Percentiles rank a stretch among this genome's conserved stretches.
phyloP scores from a whole-genome alignment of 2,329 filamentous ascomycete species.

The Cytospora piceicola region DNA sequence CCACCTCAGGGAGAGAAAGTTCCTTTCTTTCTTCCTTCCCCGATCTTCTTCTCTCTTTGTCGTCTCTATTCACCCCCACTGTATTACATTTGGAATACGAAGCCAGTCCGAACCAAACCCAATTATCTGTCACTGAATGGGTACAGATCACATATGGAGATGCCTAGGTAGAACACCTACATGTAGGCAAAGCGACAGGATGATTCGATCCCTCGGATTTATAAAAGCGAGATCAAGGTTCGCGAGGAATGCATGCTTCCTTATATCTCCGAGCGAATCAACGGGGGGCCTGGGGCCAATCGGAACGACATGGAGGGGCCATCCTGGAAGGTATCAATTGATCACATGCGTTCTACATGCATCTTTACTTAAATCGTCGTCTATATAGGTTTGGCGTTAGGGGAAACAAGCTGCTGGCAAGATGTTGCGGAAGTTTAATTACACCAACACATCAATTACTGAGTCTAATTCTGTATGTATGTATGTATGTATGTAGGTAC shows the following conservation, averaged over 20 bases:
- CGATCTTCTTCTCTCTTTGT: constrained; percentile 3
- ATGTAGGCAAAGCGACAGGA: not conserved
- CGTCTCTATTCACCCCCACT: constrained; percentile 7
- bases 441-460: not conserved
- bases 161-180: not conserved
- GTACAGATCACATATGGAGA: not conserved
- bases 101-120: not conserved
- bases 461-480: too few species aligned
- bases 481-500: too few species aligned
- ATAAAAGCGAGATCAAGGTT: not conserved
- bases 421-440: not conserved
- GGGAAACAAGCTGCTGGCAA: not conserved
- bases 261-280: not conserved
- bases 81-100: not conserved
- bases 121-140: not conserved
- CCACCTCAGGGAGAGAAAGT: constrained; percentile 10
- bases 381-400: not conserved
- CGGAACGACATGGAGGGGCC: not conserved
- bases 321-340: not conserved
- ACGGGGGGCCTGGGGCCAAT: not conserved
- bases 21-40: constrained; percentile 10
- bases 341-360: not conserved
- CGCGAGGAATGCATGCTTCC: not conserved
- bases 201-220: not conserved
- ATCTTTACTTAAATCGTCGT: not conserved